A percentile compares a stretch with the other conserved stretches of the same genome.
These are phyloP conservation scores for Scutellaria barbata DNA, from an alignment of 257 asterid genomes.

Conservation along the genomic window DNA sequence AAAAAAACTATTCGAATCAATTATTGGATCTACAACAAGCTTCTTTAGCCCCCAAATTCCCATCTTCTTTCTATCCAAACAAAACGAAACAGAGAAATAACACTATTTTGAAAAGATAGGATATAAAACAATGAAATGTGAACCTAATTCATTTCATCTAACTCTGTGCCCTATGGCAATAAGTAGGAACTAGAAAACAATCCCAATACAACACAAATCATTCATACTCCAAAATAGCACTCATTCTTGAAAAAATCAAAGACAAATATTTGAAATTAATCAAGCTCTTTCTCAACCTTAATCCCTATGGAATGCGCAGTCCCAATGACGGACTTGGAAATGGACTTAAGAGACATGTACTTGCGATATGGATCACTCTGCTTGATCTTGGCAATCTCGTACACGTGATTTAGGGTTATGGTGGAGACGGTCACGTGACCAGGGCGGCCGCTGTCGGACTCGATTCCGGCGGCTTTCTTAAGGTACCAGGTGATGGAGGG, in stretches of 20 bases:
- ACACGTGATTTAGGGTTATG: slow-evolving; percentile 74
- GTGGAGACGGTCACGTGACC: slow-evolving; percentile 75
- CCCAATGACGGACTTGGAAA: slow-evolving; percentile 78
- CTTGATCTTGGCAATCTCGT: slow-evolving; percentile 89
- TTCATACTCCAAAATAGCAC: too few species aligned
- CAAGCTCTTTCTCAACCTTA: slow-evolving; percentile 76
- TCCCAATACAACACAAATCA: too few species aligned
- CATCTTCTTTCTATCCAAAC: too few species aligned
- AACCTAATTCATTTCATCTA: too few species aligned
- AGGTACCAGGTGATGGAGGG: slow-evolving; percentile 87
- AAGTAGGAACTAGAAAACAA: too few species aligned
- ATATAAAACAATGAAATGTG: too few species aligned
- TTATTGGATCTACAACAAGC: too few species aligned
- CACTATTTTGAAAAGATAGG: too few species aligned
- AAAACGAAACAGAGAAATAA: too few species aligned
- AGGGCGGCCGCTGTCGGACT: slow-evolving; percentile 72
- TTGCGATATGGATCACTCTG: slow-evolving; percentile 80
- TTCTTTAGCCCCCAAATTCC: too few species aligned
- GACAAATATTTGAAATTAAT: slow-evolving; percentile 33
- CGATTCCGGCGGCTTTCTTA: slow-evolving; percentile 89
- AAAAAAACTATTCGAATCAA: too few species aligned
- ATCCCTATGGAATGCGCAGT: slow-evolving; percentile 89
- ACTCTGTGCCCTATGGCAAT: too few species aligned
- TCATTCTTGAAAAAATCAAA: not conserved
- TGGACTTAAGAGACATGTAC: slow-evolving; percentile 78